Percentiles rank a stretch among this genome's conserved stretches.
Conservation (phyloP, 768 basidiomycete genomes). For the Macrolepiota dolichaula region DNA sequence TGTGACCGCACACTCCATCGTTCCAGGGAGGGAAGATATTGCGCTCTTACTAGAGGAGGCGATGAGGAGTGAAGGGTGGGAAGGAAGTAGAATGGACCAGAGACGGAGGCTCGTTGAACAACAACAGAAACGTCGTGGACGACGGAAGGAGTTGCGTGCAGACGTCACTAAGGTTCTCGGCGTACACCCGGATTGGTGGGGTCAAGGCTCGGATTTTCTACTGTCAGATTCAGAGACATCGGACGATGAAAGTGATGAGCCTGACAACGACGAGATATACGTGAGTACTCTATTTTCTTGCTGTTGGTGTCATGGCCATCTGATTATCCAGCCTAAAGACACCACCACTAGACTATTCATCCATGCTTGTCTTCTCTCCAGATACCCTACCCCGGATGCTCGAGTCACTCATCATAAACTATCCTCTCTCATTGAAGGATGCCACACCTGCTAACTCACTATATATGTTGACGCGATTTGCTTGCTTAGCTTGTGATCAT, state of each 20-base stretch:
- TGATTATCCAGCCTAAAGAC: constrained; percentile 45
- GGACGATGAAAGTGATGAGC: constrained; percentile 44
- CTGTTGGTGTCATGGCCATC: constrained; percentile 2
- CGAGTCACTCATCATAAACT: constrained; percentile 76
- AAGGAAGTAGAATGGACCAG: constrained; percentile 71
- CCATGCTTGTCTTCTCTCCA: constrained; percentile 94
- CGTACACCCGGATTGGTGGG: constrained; percentile 66
- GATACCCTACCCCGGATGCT: constrained; percentile 74
- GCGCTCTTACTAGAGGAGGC: constrained; percentile 86
- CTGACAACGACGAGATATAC: constrained; percentile 45
- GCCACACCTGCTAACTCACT: constrained; percentile 87
- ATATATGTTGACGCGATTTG: constrained; percentile 90
- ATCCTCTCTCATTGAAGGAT: constrained; percentile 67
- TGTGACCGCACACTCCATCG: constrained; percentile 75
- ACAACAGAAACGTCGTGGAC: constrained; percentile 48
- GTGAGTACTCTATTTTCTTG: constrained; percentile 33
- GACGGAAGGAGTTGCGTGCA: constrained; percentile 54
- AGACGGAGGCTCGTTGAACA: constrained; percentile 59
- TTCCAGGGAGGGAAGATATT: constrained; percentile 83
- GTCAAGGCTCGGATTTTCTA: constrained; percentile 38
- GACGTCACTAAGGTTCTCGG: constrained; percentile 55
- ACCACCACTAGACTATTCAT: constrained; percentile 69
- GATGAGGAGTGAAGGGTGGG: constrained; percentile 84
- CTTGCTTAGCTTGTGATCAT: constrained; percentile 86
- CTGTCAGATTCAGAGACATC: constrained; percentile 39